These are phyloP conservation scores for Neocatenulostroma microsporum DNA, from an alignment of 2,329 filamentous ascomycete species.

Conservation along the genomic window DNA sequence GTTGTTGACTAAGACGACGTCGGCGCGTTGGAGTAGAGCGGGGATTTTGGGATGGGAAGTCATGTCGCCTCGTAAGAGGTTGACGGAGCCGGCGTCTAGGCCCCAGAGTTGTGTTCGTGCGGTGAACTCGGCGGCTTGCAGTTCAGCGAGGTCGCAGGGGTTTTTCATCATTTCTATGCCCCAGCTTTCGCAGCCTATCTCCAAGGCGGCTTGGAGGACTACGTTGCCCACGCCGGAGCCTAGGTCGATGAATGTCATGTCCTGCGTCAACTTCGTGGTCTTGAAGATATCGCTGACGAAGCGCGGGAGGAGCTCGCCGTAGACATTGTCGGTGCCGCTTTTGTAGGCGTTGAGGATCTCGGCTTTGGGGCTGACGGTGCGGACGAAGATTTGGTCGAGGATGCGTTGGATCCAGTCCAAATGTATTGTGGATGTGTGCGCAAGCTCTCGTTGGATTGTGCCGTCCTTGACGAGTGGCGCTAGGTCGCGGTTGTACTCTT, in stretches of 20 bases:
- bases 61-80: constrained; percentile 77
- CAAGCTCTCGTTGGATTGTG: constrained; percentile 63
- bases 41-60: constrained; percentile 63
- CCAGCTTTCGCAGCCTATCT: constrained; percentile 90
- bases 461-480: constrained; percentile 59
- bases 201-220: constrained; percentile 83
- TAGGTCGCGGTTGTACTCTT: constrained; percentile 69
- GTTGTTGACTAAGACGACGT: constrained; percentile 97
- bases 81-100: constrained; percentile 67
- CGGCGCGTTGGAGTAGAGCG: constrained; percentile 68
- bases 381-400: constrained; percentile 73
- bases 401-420: constrained; percentile 63
- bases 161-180: constrained; percentile 96
- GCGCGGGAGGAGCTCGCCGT: constrained; percentile 80
- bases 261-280: constrained; percentile 67
- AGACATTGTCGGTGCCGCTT: constrained; percentile 86
- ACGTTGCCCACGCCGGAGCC: constrained; percentile 96
- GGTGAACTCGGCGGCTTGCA: constrained; percentile 74
- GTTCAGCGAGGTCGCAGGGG: constrained; percentile 70
- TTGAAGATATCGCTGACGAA: constrained; percentile 79
- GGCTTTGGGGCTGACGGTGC: constrained; percentile 83
- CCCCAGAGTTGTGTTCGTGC: constrained; percentile 88
- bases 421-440: constrained; percentile 59
- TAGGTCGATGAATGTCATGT: constrained; percentile 85
- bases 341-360: constrained; percentile 78